These are phyloP conservation scores for Neurospora terricola DNA, from an alignment of 495 filamentous ascomycete genomes.

Conservation along the genomic window DNA sequence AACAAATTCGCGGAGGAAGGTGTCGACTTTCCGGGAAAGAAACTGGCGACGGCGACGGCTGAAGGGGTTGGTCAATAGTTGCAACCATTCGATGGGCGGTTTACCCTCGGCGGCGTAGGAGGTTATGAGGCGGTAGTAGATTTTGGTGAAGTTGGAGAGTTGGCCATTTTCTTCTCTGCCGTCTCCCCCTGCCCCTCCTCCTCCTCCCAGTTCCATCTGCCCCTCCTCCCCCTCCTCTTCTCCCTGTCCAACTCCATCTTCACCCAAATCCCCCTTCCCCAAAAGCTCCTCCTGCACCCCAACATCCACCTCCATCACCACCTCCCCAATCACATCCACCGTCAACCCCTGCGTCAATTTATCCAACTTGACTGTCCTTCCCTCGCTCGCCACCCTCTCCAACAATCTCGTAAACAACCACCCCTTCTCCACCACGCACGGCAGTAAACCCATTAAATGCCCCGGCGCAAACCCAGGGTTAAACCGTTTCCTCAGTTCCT, in stretches of 20 bases:
- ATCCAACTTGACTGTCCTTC: constrained; percentile 19
- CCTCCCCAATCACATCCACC: constrained; percentile 31
- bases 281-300: constrained; percentile 18
- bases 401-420: constrained; percentile 20
- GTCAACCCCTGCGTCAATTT: constrained; percentile 22
- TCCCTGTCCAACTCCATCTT: not conserved
- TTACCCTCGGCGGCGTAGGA: constrained; percentile 9
- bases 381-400: constrained; percentile 14
- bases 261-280: not conserved
- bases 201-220: not conserved
- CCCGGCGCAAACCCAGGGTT: constrained; percentile 34
- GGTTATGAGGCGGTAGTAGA: constrained; percentile 17
- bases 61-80: not conserved
- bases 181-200: no score
- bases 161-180: constrained; percentile 1
- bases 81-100: constrained; percentile 13
- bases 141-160: constrained; percentile 18
- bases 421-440: constrained; percentile 30
- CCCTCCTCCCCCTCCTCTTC: not conserved
- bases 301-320: constrained; percentile 26
- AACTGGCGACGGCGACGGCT: not conserved
- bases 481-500: constrained; percentile 27
- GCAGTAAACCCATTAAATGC: constrained; percentile 32
- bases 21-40: constrained; percentile 6
- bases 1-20: constrained; percentile 13